Base-by-base conservation (phyloP, 805 yeast genomes). In the Kodamaea laetipori region DNA sequence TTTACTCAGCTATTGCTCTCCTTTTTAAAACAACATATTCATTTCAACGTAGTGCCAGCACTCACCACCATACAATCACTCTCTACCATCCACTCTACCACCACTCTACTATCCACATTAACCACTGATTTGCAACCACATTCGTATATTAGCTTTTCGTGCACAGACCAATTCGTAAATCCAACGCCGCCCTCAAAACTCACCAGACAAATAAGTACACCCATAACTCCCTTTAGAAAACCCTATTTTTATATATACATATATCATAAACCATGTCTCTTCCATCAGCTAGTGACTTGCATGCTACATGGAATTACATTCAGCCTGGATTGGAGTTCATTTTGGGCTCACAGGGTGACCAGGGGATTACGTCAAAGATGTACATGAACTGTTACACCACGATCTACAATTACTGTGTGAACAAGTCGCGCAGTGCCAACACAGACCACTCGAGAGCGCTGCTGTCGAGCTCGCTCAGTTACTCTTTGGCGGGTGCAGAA, bases 351-450 rank as follows among this genome's bases (percentile, higher is more conserved):
- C 81, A 77, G 45, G 87, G 82, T 32, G 77, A 80, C 48, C 79
- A 80, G 44, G 82, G 85, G 3, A 76, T 85, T 36, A 82, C 84
- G 21, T 71, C 81, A 35, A 79, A 61, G 50, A 79, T 85, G 83
- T 90, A 88, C 65, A 87, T 90, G 86, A 84, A 84, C 52, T 86
- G 92, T 46, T 90, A 90, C 66, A 88, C 97, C 1, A 92, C 95
- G 4, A 84, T 92, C 49, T 92, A 90, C 70, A 90, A 90, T 66
- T 90, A 87, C 61, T 90, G 98, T 70, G 90, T 89, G 34, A 83
- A 84, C 55, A 83, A 84, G 51, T 82, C 90, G 4, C 73, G 88
- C 39, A 72, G 47, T 16, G 44, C 49, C 25, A 44, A 45, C 27
- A 35, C 35, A 16, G 53, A 43, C 30, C 51, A 54, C 38, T 46